Evolutionary conservation across 805 yeast species (phyloP), one percentile per base, ranked within the genome.

Genomic region (Tetrapisispora taiwanensis): DNA sequence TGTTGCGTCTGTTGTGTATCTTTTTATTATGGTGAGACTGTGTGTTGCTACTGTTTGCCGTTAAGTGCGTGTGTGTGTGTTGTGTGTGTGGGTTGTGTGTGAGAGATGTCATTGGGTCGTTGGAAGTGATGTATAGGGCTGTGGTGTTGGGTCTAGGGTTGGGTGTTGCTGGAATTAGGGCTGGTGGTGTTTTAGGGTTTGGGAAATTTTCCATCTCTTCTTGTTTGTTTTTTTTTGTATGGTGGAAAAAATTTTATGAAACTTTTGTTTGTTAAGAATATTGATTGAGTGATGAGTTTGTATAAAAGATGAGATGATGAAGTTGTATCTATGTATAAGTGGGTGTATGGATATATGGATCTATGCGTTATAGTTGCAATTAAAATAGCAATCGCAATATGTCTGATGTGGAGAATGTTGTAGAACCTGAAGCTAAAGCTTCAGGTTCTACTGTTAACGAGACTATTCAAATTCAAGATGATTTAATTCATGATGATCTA

Each of bases 51-150:
- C n/a, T n/a, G n/a, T n/a, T n/a, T n/a, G n/a, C n/a, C n/a, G n/a
- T n/a, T n/a, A n/a, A n/a, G n/a, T n/a, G n/a, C n/a, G n/a, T n/a
- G n/a, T n/a, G n/a, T n/a, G n/a, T n/a, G n/a, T n/a, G n/a, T n/a
- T n/a, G n/a, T n/a, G n/a, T n/a, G n/a, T n/a, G n/a, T n/a, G n/a
- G n/a, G n/a, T n/a, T n/a, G n/a, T n/a, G n/a, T n/a, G n/a, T n/a
- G n/a, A 5, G 14, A 13, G 39, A 22, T 37, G 3, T 28, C 24
- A 37, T 37, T 37, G 40, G 40, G 14, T 37, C 40, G 40, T 37
- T 7, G 26, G 26, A 10, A 6, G 36, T 19, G 36, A 33, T 19
- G 36, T 13, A 22, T 8, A 31, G 34, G 34, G 34, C 19, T 31
- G 9, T 4, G 34, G 19, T 14, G 10, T 7, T 26, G 28, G 7